A percentile compares a stretch with the other conserved stretches of the same genome.
Conservation (phyloP, 805 yeast genomes). For the Nakazawaea sp. region DNA sequence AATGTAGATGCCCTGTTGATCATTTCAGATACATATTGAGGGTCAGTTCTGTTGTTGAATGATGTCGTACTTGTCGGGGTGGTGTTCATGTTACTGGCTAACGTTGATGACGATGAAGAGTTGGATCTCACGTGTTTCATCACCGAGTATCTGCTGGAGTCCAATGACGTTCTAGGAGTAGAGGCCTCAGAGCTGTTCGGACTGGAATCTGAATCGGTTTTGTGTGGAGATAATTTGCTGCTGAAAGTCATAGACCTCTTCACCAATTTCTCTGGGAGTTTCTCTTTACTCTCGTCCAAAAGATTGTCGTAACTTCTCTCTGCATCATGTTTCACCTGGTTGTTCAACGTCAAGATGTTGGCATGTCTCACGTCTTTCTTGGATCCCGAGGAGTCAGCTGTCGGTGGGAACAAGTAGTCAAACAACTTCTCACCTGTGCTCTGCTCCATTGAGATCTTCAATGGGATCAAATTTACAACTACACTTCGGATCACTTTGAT, state of each 20-base stretch:
- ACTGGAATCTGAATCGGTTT: neutral
- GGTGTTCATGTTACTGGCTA: constrained; percentile 10
- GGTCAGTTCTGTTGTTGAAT: constrained; percentile 12
- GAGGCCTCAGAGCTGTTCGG: neutral
- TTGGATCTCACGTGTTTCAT: neutral
- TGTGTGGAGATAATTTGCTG: neutral
- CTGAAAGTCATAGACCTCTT: neutral
- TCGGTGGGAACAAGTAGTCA: constrained; percentile 61
- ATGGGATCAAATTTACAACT: constrained; percentile 53
- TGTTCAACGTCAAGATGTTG: constrained; percentile 9
- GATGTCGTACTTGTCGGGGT: constrained; percentile 6
- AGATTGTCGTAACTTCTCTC: constrained; percentile 21
- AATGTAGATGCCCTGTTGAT: constrained; percentile 66
- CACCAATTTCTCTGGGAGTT: neutral
- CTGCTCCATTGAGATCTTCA: constrained; percentile 70
- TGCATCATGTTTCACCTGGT: constrained; percentile 10
- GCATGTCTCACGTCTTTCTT: constrained; percentile 5
- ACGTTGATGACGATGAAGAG: neutral
- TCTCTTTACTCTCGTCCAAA: neutral
- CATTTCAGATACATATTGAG: constrained; percentile 55
- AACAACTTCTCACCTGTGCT: constrained; percentile 55
- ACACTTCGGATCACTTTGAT: constrained; percentile 71
- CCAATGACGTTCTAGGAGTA: neutral
- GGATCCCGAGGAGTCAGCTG: neutral
- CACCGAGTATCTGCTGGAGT: neutral